Percentiles rank a stretch among this genome's conserved stretches.
These are phyloP conservation scores for Podospora pseudoanserina DNA, from an alignment of 495 filamentous ascomycete genomes.

Conservation along the genomic window DNA sequence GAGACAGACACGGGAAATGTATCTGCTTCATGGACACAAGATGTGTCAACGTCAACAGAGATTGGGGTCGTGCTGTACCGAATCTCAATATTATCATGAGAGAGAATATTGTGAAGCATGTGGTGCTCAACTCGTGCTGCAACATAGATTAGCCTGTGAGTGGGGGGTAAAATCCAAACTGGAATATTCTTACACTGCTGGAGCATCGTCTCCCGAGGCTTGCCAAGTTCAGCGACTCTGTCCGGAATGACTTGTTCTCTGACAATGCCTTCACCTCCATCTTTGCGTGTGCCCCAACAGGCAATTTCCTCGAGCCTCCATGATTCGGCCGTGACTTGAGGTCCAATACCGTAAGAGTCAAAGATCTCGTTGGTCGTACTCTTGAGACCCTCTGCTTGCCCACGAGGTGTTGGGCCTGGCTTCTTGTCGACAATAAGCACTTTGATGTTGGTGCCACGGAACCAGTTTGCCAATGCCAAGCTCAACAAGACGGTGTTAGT, in stretches of 20 bases:
- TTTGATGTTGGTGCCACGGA: slow-evolving; percentile 14
- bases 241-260: slow-evolving; percentile 21
- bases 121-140: slow-evolving; percentile 37
- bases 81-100: slow-evolving; percentile 37
- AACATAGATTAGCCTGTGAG: slow-evolving; percentile 42
- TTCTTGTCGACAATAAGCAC: slow-evolving; percentile 22
- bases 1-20: slow-evolving; percentile 50
- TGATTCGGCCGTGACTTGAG: slow-evolving; percentile 16
- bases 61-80: slow-evolving; percentile 50
- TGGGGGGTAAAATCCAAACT: neutral
- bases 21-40: slow-evolving; percentile 38
- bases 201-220: slow-evolving; percentile 16
- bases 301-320: slow-evolving; percentile 26
- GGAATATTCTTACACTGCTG: slow-evolving; percentile 15
- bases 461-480: slow-evolving; percentile 22
- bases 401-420: slow-evolving; percentile 14
- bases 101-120: slow-evolving; percentile 34
- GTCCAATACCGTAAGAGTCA: slow-evolving; percentile 20
- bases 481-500: neutral
- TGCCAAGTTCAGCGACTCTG: slow-evolving; percentile 20
- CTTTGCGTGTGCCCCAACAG: slow-evolving; percentile 12
- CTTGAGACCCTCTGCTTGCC: slow-evolving; percentile 24
- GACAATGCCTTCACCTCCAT: slow-evolving; percentile 18
- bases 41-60: slow-evolving; percentile 43
- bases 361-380: slow-evolving; percentile 24